These are phyloP conservation scores for Aureobasidium sp. DNA, from an alignment of 2,329 filamentous ascomycete genomes.

Conservation along the genomic window DNA sequence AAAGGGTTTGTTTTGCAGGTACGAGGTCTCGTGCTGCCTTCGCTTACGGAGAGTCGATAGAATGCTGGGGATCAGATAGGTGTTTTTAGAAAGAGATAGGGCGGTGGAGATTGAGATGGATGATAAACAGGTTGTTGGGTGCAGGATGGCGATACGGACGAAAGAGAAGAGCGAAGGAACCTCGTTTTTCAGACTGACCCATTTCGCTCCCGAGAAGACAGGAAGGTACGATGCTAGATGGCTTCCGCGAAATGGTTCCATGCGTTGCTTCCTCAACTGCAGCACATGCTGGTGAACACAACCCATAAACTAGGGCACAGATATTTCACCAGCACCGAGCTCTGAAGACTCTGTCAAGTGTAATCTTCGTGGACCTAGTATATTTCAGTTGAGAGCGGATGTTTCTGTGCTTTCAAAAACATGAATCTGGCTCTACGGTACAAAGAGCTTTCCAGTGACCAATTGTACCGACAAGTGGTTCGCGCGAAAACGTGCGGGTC, in stretches of 20 bases:
- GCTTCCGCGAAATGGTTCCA: neutral
- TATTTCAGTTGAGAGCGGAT: neutral
- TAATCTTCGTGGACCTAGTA: too few species aligned
- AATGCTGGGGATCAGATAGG: neutral
- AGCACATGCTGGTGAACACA: neutral
- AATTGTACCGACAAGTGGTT: neutral
- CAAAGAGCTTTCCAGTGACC: neutral
- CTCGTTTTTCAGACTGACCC: neutral
- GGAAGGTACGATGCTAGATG: neutral
- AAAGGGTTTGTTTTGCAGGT: neutral
- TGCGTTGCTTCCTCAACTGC: neutral
- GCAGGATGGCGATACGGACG: neutral
- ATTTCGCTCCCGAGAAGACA: neutral
- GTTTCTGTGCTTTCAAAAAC: neutral
- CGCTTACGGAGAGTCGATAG: neutral
- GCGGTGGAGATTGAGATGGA: neutral
- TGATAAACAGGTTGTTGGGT: neutral
- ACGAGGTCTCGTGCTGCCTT: conserved; percentile 4
- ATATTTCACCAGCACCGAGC: too few species aligned
- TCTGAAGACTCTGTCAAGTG: too few species aligned
- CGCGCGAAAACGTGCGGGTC: neutral
- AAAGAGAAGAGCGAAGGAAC: neutral
- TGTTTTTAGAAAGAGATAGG: neutral
- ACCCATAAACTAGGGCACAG: neutral
- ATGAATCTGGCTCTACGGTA: neutral